These are phyloP conservation scores for Xylaria sp. DNA, from an alignment of 2,329 filamentous ascomycete genomes.

Conservation along the genomic window DNA sequence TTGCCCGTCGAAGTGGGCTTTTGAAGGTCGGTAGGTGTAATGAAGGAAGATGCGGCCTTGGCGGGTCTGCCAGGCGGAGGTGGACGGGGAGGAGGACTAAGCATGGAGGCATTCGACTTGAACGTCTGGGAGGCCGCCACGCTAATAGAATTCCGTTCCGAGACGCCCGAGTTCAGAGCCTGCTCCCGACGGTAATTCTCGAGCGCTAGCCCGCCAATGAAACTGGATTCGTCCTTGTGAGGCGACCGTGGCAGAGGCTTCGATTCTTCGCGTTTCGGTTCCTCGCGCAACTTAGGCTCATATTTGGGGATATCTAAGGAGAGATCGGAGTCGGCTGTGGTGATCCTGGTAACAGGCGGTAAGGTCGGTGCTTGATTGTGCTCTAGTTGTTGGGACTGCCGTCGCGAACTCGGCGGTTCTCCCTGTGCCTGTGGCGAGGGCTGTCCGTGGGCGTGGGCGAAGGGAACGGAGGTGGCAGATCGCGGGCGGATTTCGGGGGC, in stretches of 20 bases:
- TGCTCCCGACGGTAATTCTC: constrained; percentile 52
- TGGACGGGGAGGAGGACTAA: constrained; percentile 34
- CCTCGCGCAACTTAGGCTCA: constrained; percentile 23
- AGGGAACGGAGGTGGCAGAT: constrained; percentile 31
- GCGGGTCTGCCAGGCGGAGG: constrained; percentile 34
- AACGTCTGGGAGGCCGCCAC: constrained; percentile 16
- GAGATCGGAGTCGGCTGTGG: constrained; percentile 43
- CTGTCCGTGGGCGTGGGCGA: constrained; percentile 40
- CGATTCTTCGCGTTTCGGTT: constrained; percentile 28
- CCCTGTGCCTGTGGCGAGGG: constrained; percentile 39
- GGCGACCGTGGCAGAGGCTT: constrained; percentile 38
- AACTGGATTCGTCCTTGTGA: constrained; percentile 47
- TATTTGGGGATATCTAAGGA: constrained; percentile 24
- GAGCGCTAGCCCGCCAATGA: constrained; percentile 59
- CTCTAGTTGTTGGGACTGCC: constrained; percentile 22
- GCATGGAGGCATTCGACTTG: constrained; percentile 36
- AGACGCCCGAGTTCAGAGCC: constrained; percentile 22
- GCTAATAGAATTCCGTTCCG: constrained; percentile 24
- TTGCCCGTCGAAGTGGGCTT: constrained; percentile 42
- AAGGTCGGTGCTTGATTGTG: constrained; percentile 35
- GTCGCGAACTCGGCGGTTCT: constrained; percentile 12
- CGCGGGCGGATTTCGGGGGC: constrained; percentile 49
- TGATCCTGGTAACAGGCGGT: constrained; percentile 54
- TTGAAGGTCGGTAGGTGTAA: constrained; percentile 54
- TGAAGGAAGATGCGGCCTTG: constrained; percentile 48